Evolutionary conservation across 306 rosid genomes (phyloP).

Genomic region (Quercus mongolica): DNA sequence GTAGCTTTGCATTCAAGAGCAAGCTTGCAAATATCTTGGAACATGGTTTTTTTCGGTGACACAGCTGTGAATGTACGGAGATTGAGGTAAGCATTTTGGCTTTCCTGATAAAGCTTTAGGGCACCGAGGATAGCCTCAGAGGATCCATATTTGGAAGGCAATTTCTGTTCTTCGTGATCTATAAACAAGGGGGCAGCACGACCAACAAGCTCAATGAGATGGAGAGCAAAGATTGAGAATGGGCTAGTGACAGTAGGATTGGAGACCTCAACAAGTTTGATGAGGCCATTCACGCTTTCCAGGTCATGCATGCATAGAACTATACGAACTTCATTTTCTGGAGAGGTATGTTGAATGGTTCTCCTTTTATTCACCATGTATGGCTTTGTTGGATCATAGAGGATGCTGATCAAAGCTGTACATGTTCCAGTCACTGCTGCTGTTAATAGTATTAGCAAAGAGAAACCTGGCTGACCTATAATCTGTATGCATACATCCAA

Average conservation of each 20-base stretch:
- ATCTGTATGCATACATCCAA: constrained; percentile 35
- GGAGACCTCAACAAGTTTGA: constrained; percentile 48
- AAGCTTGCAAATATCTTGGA: constrained; percentile 64
- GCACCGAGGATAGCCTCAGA: constrained; percentile 31
- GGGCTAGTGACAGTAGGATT: constrained; percentile 43
- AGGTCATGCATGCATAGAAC: constrained; percentile 41
- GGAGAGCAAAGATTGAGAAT: constrained; percentile 38
- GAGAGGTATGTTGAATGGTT: constrained; percentile 64
- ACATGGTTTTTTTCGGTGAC: constrained; percentile 53
- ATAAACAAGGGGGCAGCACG: constrained; percentile 58
- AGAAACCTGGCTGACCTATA: constrained; percentile 39
- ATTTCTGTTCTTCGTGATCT: constrained; percentile 49
- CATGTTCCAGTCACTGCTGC: constrained; percentile 25
- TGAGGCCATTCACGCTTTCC: constrained; percentile 34
- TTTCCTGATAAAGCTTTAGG: constrained; percentile 28
- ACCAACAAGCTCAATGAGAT: constrained; percentile 53
- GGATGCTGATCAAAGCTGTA: constrained; percentile 51
- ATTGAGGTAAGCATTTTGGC: constrained; percentile 25
- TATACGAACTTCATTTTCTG: constrained; percentile 33
- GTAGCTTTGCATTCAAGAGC: constrained; percentile 47
- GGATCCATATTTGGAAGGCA: constrained; percentile 35
- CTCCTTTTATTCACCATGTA: constrained; percentile 70
- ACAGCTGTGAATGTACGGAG: constrained; percentile 46
- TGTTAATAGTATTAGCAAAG: constrained; percentile 57
- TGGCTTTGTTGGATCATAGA: constrained; percentile 81